Conservation (phyloP, 148 eudicot genomes). For the Pouteria glomerata region DNA sequence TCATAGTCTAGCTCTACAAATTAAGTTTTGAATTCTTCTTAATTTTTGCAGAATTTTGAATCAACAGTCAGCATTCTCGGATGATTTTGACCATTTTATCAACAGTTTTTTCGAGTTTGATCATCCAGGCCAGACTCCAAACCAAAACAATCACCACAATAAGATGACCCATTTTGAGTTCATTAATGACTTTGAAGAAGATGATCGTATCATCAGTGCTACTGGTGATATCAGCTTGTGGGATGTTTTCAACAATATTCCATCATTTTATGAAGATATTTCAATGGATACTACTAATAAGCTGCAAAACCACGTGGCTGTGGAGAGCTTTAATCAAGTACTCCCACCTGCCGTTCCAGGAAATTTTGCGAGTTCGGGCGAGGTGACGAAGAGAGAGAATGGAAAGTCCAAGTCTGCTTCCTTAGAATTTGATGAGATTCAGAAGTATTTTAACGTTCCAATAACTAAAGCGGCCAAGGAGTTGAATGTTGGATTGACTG, state of each 20-base stretch:
- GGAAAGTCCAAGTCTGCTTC: conserved; percentile 17
- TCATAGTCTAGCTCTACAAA: too few relatives aligned
- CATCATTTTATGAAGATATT: not conserved
- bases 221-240: conserved; percentile 9
- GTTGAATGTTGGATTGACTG: conserved; percentile 71
- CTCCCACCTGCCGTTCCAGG: not conserved
- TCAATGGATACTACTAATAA: not conserved
- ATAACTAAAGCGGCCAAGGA: conserved; percentile 71
- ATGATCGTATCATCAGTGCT: not conserved
- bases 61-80: not conserved
- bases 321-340: not conserved
- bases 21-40: not conserved
- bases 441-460: conserved; percentile 65
- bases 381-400: not conserved
- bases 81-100: conserved; percentile 3
- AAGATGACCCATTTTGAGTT: conserved; percentile 2
- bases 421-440: conserved; percentile 51
- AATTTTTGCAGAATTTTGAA: conserved; percentile 12
- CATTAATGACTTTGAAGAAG: conserved; percentile 19
- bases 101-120: conserved; percentile 7
- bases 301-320: not conserved
- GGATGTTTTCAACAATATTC: not conserved
- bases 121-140: not conserved
- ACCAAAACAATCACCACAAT: not conserved
- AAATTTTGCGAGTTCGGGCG: not conserved